Base-by-base conservation (phyloP, 2,329 filamentous ascomycete species). In the Trichophaea hybrida region DNA sequence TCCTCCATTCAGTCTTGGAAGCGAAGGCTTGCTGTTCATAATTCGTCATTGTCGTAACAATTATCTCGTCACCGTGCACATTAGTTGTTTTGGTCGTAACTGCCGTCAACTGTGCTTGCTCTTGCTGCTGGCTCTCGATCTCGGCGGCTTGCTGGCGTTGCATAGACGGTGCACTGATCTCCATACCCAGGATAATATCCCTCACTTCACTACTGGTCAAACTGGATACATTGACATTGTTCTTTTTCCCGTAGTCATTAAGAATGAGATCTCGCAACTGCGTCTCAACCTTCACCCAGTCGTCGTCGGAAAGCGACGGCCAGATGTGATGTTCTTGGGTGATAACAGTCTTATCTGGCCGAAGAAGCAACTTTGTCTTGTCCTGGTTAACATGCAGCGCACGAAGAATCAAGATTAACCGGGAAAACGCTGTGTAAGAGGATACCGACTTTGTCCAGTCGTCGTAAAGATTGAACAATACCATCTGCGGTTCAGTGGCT, bases 251-350 rank as follows among this genome's bases (percentile, higher is more conserved):
- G 71, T 98, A 98, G 71, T 98, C 93, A 67, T 97, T 96, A 67
- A 98, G 72, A 69, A 98, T 98, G 66, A 98, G 76, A 76, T 98
- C 93, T 72, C 93, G 85, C 46, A 98, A 77, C 71, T 94, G 88
- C 50, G 89, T 89, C 77, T 98, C 93, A n/a, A 98, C 88, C 80
- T 96, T 96, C 74, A 98, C 93, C 93, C 93, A 98, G 64, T 95
- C 90, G 68, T 98, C 93, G 65, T 98, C 93, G 0, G 87, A 84
- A 58, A 98, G 76, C 0, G 88, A 85, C 0, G 93, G 93, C 93
- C 93, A 98, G 71, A 98, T 98, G 72, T 98, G 93, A 74, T 98
- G 93, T 70, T 97, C 90, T 68, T 97, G 89, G 0, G 93, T 98
- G 69, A 98, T 94, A 65, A 98, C 89, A 1, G 85, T 95, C 82